These are phyloP conservation scores for Capsicum baccatum DNA, from an alignment of 257 asterid species.

Conservation along the genomic window DNA sequence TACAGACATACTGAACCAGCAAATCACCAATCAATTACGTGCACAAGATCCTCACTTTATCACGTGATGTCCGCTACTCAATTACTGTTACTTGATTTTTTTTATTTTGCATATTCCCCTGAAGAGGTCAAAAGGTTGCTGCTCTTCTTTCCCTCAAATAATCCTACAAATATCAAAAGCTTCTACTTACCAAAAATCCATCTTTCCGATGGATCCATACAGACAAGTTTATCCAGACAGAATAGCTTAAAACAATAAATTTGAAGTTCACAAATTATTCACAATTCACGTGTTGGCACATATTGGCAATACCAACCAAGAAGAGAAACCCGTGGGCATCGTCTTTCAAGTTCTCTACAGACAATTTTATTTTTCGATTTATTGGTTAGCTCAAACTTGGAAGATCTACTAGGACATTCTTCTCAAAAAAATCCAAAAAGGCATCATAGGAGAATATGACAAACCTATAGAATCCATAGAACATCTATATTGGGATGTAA, in stretches of 20 bases:
- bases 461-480: conserved; percentile 7
- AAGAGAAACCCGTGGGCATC: not conserved
- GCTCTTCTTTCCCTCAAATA: not conserved
- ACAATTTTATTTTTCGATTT: not conserved
- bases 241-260: not conserved
- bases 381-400: not conserved
- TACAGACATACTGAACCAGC: not conserved
- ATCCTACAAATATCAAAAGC: not conserved
- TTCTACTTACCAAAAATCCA: not conserved
- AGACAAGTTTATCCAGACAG: not conserved
- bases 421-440: conserved; percentile 3
- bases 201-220: not conserved
- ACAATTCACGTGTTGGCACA: not conserved
- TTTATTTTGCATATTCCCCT: not conserved
- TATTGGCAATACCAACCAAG: not conserved
- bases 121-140: not conserved
- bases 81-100: not conserved
- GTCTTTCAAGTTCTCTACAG: not conserved
- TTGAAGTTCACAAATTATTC: not conserved
- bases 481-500: conserved; percentile 4
- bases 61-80: not conserved
- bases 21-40: conserved; percentile 2
- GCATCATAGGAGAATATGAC: conserved; percentile 17
- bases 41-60: conserved; percentile 4
- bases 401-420: conserved; percentile 14